Evolutionary conservation across 1,284 basidiomycete genomes (phyloP), one percentile per base, ranked within the genome.

Genomic region (Apiotrichum porosum): DNA sequence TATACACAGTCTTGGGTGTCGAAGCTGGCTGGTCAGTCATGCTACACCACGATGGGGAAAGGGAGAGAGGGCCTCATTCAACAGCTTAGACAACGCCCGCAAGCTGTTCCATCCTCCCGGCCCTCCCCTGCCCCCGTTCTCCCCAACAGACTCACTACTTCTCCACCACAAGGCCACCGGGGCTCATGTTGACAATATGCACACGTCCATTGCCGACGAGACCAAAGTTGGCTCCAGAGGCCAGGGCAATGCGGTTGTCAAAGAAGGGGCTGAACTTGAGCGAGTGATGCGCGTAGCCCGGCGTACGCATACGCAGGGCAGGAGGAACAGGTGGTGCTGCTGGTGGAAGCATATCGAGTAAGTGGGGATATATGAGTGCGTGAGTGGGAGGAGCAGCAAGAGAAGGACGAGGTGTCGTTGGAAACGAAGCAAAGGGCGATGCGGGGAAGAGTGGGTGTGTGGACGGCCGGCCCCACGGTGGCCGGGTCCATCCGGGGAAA

Each of bases 1-100:
- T 89, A 97, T 3, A 97, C 75, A 0, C 87, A 90, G 67, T 97
- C 93, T 70, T 95, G 90, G 0, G 93, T 88, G 69, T 95, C 90
- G 63, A 86, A 97, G 56, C 88, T 94, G 51, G 30, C n/a, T 22
- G 21, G 8, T 6, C 17, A 14, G 36, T 42, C 35, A 41, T n/a
- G n/a, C n/a, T n/a, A n/a, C n/a, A n/a, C n/a, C n/a, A n/a, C n/a
- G n/a, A n/a, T n/a, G n/a, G n/a, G n/a, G n/a, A n/a, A n/a, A n/a
- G n/a, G n/a, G n/a, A n/a, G n/a, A n/a, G n/a, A n/a, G n/a, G n/a
- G n/a, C n/a, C n/a, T n/a, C n/a, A n/a, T n/a, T n/a, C n/a, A n/a
- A n/a, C n/a, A n/a, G 37, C 41, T 22, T n/a, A 15, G 9, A 23
- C 21, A 1, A 30, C n/a, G 31, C 38, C 32, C 2, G 14, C 34